Evolutionary conservation across 306 rosid genomes (phyloP), one percentile per base, ranked within the genome.

Genomic region (Benincasa hispida): DNA sequence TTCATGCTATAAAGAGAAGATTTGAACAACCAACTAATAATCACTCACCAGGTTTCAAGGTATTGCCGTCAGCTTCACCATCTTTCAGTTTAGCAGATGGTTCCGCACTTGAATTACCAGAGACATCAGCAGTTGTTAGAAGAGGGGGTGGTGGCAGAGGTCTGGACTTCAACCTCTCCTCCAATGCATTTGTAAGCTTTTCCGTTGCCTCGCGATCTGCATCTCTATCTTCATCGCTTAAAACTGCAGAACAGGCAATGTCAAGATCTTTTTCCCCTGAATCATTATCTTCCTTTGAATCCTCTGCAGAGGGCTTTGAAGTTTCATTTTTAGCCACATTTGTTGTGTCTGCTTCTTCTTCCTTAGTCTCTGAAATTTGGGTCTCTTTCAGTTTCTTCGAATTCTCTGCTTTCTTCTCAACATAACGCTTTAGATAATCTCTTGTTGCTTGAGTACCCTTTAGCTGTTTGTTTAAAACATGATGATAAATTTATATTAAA

Each of bases 191-290:
- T 56, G 86, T 84, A 57, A 95, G 87, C 87, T 95, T 95, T 59
- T 84, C 93, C 50, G 80, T 53, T 30, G 92, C 92, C 77, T 81
- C 91, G 25, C 68, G 81, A 78, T 95, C 99, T 82, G 87, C 87
- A 75, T 90, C 97, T 87, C 77, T 90, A 83, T 95, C 99, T 80
- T 90, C 99, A 35, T 90, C 88, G 0, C 93, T 92, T 81, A 95
- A 91, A 67, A 90, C 82, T 37, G 93, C 97, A 81, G 93, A 91
- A 83, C 67, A 86, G 13, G 87, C 53, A 65, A 73, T 74, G 78
- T 88, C 89, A 81, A 72, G 87, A 83, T 80, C 85, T 81, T 90
- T 90, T 84, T 79, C 85, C 45, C 80, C 88, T 14, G 88, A 87
- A 83, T 81, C 86, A 72, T 74, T 82, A 32, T 86, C 91, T 55